Evolutionary conservation across 352 stramenopile genomes (phyloP), one percentile per base, ranked within the genome.

Genomic region (Phytophthora tubulina): DNA sequence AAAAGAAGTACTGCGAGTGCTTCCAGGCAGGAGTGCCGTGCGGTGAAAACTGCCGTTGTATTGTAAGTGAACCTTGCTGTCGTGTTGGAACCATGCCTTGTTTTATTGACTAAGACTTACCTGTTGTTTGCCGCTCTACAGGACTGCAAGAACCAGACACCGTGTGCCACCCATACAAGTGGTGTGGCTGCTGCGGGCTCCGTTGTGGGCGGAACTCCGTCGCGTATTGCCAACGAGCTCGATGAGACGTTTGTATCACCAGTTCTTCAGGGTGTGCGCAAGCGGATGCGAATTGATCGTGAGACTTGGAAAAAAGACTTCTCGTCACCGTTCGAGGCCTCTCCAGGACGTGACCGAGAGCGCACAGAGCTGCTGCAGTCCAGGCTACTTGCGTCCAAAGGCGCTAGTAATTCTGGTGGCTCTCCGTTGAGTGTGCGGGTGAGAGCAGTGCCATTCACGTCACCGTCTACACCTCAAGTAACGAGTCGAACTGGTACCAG

Each of bases 1-100:
- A 99, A 67, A 99, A 99, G 83, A 98, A 98, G 49, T 99, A 99
- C 75, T 99, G 97, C 74, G 97, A 99, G 78, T 99, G 97, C 52
- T 99, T 97, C 73, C 94, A 98, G 69, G 95, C 94, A 0, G 91
- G 86, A 6, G 86, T 96, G 6, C 73, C 84, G 13, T 98, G 92
- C 58, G 91, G 86, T 17, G 82, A 91, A 51, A 97, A 97, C 70
- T 98, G 92, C 69, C 93, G 95, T 31, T 98, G 92, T 61, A 93
- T 96, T 67, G 85, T 91, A 89, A 70, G 84, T 88, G 36, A 17
- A 31, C n/a, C 17, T 48, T 52, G 42, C 30, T 62, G 17, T 65
- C 15, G 36, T 8, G 48, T 41, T 9, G 27, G 15, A 17, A 46
- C 5, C 6, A 9, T 32, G 6, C 3, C 21, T 35, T 36, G 38